Evolutionary conservation across 495 filamentous ascomycete genomes (phyloP).

Genomic region (Trichocladium uniseriatum): DNA sequence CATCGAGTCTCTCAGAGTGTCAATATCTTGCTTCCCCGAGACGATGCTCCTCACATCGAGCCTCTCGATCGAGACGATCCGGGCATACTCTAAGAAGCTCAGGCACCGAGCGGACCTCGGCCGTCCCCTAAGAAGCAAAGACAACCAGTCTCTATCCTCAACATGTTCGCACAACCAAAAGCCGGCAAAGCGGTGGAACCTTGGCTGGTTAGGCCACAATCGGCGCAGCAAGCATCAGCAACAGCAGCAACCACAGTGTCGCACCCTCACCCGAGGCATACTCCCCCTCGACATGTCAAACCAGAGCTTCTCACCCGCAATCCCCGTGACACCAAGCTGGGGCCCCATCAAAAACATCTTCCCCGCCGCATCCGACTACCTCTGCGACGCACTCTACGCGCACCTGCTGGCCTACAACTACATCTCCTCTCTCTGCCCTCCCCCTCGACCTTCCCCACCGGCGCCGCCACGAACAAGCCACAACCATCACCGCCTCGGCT

Average conservation of each 20-base stretch:
- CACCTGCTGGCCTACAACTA: constrained; percentile 56
- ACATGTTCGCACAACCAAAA: constrained; percentile 2
- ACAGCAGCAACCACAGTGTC: constrained; percentile 6
- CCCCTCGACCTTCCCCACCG: background rate
- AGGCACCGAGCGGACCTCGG: constrained; percentile 14
- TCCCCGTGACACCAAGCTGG: constrained; percentile 23
- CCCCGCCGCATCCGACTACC: constrained; percentile 42
- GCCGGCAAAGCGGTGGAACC: constrained; percentile 17
- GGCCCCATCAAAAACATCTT: constrained; percentile 50
- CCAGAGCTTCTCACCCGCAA: background rate
- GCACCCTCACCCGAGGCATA: background rate
- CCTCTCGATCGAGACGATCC: constrained; percentile 39
- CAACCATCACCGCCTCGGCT: background rate
- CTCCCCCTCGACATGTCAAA: background rate
- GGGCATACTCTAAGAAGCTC: constrained; percentile 35
- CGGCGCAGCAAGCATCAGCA: constrained; percentile 11
- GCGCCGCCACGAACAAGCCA: background rate
- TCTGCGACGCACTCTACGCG: constrained; percentile 56
- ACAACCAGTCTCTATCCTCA: constrained; percentile 16
- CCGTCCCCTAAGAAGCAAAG: background rate
- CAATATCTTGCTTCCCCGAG: constrained; percentile 36
- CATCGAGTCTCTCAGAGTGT: constrained; percentile 33
- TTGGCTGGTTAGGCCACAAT: constrained; percentile 12
- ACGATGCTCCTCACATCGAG: constrained; percentile 38
- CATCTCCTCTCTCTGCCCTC: constrained; percentile 36